Base-by-base conservation (phyloP, 2,329 filamentous ascomycete genomes). In the Cladophialophora immunda region DNA sequence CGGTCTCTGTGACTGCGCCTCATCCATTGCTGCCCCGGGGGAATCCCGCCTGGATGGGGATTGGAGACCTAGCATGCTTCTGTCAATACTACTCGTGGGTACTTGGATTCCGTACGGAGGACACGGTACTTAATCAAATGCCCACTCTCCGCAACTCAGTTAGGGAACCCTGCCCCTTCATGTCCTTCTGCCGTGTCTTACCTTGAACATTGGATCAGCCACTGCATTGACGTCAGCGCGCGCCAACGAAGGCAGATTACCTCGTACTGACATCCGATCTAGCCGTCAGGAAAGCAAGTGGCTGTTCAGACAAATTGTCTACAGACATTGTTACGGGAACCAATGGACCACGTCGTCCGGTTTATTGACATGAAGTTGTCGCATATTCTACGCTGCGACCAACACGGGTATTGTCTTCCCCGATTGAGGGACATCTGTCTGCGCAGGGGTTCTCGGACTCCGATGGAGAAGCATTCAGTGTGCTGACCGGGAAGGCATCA, bases 101-200 rank as follows among this genome's bases (percentile, higher is more conserved):
- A 45, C 38, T 8, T 45, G 38, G 19, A 4, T n/a, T 19, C n/a
- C 6, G 38, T 45, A 7, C 32, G 32, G 32, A 45, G 17, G 19
- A 45, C 38, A 7, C 36, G 13, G 38, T 17, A 38, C 36, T 45
- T 45, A 45, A 45, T 45, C 38, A 19, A 45, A 45, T n/a, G 38
- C n/a, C 13, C 6, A 19, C 38, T 45, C 38, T 8, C 38, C 38
- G 6, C 38, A 45, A 19, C 6, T 17, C 36, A n/a, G 36, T 41
- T 15, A 41, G 15, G 32, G 13, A 41, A 9, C 30, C 13, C 2
- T 41, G 15, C 6, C 13, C 17, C 3, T 19, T 45, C 38, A 45
- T 19, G n/a, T 22, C 13, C 45, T 50, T 50, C 45, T 25, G 45
- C 45, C 45, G 22, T 50, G 45, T 50, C 45, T 50, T 25, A 50